Percentiles rank a stretch among this genome's conserved stretches.
Conservation (phyloP, 495 filamentous ascomycete species). For the Neurospora tetrasperma region DNA sequence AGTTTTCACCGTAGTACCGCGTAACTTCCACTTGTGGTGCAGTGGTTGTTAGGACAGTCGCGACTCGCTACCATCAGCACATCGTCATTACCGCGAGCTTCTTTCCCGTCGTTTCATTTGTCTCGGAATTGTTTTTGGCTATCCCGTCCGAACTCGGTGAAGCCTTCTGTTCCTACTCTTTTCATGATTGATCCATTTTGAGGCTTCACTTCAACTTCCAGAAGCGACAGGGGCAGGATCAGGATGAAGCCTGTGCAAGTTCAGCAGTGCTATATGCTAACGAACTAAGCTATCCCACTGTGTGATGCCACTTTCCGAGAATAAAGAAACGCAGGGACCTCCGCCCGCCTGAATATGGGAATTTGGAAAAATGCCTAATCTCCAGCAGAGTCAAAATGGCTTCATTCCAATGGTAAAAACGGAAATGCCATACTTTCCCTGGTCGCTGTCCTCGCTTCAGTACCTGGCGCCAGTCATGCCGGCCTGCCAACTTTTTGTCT, state of each 20-base stretch:
- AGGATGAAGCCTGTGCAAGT: neutral
- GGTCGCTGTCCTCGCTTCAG: neutral
- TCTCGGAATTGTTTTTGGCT: neutral
- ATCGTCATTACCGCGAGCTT: neutral
- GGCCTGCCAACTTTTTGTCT: conserved; percentile 13
- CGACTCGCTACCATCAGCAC: neutral
- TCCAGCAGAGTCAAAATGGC: conserved; percentile 6
- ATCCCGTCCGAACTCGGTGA: neutral
- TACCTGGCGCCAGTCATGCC: neutral
- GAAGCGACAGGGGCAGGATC: too few relatives aligned
- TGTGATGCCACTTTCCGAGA: neutral
- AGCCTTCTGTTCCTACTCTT: neutral
- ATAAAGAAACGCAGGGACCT: neutral
- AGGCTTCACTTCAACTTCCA: neutral
- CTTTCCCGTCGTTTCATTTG: neutral
- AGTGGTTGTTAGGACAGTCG: neutral
- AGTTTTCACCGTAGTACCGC: neutral
- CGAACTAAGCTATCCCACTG: neutral
- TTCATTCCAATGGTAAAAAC: conserved; percentile 8
- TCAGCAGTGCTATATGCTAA: neutral
- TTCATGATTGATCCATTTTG: neutral
- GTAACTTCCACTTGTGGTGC: too few relatives aligned
- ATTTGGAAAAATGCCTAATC: neutral
- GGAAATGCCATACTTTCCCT: conserved; percentile 8
- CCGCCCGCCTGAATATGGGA: conserved; percentile 2